Conservation (phyloP, 139 green algal species). For the Axilococcus clingmanii region DNA sequence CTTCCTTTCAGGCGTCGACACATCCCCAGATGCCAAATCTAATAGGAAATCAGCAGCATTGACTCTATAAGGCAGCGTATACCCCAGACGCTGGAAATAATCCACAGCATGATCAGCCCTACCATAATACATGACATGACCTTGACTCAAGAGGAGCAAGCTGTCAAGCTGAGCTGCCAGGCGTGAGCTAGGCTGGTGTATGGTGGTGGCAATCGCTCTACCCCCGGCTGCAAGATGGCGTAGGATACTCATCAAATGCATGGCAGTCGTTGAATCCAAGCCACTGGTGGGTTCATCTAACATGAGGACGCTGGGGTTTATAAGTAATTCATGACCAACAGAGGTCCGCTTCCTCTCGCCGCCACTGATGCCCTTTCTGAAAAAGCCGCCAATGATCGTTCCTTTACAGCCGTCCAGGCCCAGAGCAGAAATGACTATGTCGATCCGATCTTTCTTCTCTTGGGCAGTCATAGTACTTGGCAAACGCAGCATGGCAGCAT, state of each 20-base stretch:
- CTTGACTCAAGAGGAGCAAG: constrained; percentile 53
- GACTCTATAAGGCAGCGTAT: constrained; percentile 50
- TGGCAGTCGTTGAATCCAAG: constrained; percentile 86
- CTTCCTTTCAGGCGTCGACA: constrained; percentile 13
- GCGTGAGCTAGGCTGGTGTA: constrained; percentile 83
- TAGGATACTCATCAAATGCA: constrained; percentile 70
- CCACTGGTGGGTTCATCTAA: constrained; percentile 67
- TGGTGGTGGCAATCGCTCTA: constrained; percentile 77
- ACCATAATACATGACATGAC: constrained; percentile 76
- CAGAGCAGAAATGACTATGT: constrained; percentile 58
- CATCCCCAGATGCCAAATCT: constrained; percentile 62
- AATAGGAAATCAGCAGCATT: constrained; percentile 75
- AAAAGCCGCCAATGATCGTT: constrained; percentile 85
- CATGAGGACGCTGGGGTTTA: constrained; percentile 83
- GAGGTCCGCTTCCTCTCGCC: constrained; percentile 90
- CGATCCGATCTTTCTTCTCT: constrained; percentile 54
- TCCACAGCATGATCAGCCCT: constrained; percentile 30
- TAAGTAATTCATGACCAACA: constrained; percentile 82
- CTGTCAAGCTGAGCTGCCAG: constrained; percentile 77
- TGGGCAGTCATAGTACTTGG: constrained; percentile 46
- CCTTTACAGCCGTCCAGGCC: constrained; percentile 62
- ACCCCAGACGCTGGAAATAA: constrained; percentile 53
- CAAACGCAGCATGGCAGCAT: constrained; percentile 72
- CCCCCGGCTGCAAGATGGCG: constrained; percentile 57
- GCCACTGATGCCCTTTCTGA: constrained; percentile 75